Conservation (phyloP, 768 basidiomycete species). For the Pulveroboletus sp. region DNA sequence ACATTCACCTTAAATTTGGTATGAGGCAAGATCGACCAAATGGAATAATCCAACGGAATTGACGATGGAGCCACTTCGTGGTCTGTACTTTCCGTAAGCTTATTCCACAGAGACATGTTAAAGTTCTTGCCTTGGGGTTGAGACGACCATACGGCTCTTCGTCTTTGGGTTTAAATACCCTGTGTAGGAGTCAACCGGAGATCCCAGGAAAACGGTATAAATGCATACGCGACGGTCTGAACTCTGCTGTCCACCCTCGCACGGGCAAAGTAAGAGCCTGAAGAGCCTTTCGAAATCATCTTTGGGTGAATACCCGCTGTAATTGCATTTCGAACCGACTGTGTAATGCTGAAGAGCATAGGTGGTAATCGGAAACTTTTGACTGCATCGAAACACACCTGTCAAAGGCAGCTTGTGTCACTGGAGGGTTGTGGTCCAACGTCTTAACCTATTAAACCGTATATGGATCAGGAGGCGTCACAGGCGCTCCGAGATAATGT, state of each 20-base stretch:
- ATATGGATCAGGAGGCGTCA: conserved; percentile 1
- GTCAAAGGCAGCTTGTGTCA: conserved; percentile 73
- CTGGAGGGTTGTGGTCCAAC: conserved; percentile 73
- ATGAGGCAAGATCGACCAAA: conserved; percentile 89
- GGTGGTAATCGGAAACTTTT: conserved; percentile 4
- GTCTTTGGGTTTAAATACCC: conserved; percentile 91
- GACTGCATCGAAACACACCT: conserved; percentile 42
- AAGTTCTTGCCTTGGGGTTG: conserved; percentile 68
- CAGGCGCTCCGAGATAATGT: not conserved
- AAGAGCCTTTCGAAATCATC: conserved; percentile 87
- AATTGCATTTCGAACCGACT: conserved; percentile 69
- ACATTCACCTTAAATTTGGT: conserved; percentile 73
- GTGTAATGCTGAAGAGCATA: conserved; percentile 45
- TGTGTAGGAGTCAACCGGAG: conserved; percentile 26
- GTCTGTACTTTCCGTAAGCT: conserved; percentile 44
- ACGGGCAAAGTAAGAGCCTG: conserved; percentile 90
- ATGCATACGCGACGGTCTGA: conserved; percentile 75
- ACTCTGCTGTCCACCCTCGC: conserved; percentile 73
- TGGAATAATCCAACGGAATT: conserved; percentile 86
- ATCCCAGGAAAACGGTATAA: not conserved
- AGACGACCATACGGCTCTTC: conserved; percentile 87
- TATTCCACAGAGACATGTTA: not conserved
- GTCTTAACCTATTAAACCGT: conserved; percentile 60
- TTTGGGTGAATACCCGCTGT: conserved; percentile 81
- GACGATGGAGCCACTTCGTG: conserved; percentile 86